Conservation (phyloP, 2,329 filamentous ascomycete species). For the Endoconidiophora polonica region DNA sequence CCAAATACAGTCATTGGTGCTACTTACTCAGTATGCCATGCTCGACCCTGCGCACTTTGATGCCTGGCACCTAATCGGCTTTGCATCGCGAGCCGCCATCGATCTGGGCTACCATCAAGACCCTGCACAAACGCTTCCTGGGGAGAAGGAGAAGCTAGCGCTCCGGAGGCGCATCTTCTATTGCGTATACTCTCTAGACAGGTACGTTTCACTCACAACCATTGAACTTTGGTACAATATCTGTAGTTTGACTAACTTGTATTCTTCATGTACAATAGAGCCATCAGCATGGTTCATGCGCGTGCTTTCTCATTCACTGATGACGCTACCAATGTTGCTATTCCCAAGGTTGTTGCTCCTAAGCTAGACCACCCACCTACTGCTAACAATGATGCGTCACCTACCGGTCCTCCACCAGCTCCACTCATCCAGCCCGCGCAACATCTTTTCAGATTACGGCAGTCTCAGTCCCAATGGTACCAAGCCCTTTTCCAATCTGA, state of each 20-base stretch:
- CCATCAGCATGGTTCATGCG: conserved; percentile 76
- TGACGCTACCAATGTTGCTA: conserved; percentile 65
- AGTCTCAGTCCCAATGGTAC: conserved; percentile 77
- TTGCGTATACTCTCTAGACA: conserved; percentile 76
- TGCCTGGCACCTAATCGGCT: conserved; percentile 84
- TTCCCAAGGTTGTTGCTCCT: conserved; percentile 37
- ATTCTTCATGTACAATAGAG: conserved; percentile 28
- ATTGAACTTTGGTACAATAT: too few relatives aligned
- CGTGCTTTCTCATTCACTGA: conserved; percentile 89
- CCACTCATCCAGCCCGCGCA: conserved; percentile 47
- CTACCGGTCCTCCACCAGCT: conserved; percentile 26
- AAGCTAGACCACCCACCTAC: conserved; percentile 13
- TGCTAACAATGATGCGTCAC: conserved; percentile 25
- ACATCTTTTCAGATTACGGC: conserved; percentile 67
- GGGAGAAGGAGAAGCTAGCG: conserved; percentile 55
- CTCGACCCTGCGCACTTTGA: conserved; percentile 84
- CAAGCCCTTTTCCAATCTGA: conserved; percentile 73
- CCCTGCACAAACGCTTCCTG: conserved; percentile 51
- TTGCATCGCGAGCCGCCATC: conserved; percentile 71
- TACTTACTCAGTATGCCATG: conserved; percentile 80
- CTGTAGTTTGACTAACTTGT: conserved; percentile 15
- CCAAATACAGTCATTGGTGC: conserved; percentile 72
- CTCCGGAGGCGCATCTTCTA: conserved; percentile 73
- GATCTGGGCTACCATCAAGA: conserved; percentile 91
- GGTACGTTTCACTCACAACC: conserved; percentile 31